Percentiles rank a stretch among this genome's conserved stretches.
These are phyloP conservation scores for Pseudocercospora fuligena DNA, from an alignment of 2,329 filamentous ascomycete genomes.

Conservation along the genomic window DNA sequence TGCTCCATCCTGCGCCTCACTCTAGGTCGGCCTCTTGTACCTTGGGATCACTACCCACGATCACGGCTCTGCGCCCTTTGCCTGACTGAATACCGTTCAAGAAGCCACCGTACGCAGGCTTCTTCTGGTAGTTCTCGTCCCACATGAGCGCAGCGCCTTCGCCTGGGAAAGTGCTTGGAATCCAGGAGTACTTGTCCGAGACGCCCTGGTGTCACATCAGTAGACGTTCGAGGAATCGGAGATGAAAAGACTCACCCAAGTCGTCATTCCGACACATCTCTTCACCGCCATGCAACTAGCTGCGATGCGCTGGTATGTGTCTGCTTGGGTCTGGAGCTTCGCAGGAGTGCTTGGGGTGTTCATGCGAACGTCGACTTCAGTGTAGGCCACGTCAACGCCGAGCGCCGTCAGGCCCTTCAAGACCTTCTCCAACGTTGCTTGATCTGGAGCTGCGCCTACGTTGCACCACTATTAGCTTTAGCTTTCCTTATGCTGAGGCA, in stretches of 20 bases:
- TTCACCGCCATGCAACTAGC: conserved; percentile 60
- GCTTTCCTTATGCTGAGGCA: too few relatives aligned
- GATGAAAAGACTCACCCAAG: conserved; percentile 38
- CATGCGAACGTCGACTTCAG: conserved; percentile 69
- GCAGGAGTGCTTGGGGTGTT: conserved; percentile 36
- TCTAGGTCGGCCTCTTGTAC: neutral
- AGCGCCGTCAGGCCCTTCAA: conserved; percentile 58
- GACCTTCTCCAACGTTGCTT: conserved; percentile 53
- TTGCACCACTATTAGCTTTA: neutral
- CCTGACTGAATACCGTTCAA: conserved; percentile 17
- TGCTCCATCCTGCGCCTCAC: neutral
- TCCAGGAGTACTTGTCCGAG: conserved; percentile 51
- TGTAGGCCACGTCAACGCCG: conserved; percentile 64
- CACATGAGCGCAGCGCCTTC: conserved; percentile 48
- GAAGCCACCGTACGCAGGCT: conserved; percentile 46
- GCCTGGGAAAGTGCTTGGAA: conserved; percentile 42
- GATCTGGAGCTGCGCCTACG: conserved; percentile 34
- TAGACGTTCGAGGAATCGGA: neutral
- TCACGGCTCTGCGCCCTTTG: neutral
- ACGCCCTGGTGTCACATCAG: conserved; percentile 41
- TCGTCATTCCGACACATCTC: conserved; percentile 68
- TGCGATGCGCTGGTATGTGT: conserved; percentile 61
- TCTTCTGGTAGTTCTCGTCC: conserved; percentile 49
- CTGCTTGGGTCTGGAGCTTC: conserved; percentile 51
- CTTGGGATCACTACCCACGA: neutral